A percentile compares a stretch with the other conserved stretches of the same genome.
Conservation (phyloP, 1,139 yeast genomes). For the Saccharomyces hybrid region DNA sequence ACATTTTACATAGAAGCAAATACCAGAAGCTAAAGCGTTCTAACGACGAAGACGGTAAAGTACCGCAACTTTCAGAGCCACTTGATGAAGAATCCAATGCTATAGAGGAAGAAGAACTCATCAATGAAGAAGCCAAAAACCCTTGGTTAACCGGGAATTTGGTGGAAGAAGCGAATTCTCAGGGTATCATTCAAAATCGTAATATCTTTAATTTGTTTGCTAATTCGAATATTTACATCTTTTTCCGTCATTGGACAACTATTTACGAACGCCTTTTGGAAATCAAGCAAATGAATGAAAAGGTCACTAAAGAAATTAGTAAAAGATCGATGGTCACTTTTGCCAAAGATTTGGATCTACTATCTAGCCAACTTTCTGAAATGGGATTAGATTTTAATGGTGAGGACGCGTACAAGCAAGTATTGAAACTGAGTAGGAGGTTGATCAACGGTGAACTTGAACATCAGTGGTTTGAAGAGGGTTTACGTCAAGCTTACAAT, state of each 20-base stretch:
- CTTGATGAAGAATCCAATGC: constrained; percentile 21
- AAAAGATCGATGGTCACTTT: constrained; percentile 65
- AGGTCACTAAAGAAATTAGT: constrained; percentile 64
- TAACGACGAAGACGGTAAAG: constrained; percentile 23
- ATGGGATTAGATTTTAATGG: constrained; percentile 65
- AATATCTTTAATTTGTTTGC: constrained; percentile 69
- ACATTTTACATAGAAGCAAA: constrained; percentile 62
- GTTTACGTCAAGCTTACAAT: constrained; percentile 89
- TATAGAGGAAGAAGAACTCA: constrained; percentile 30
- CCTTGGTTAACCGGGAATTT: constrained; percentile 55
- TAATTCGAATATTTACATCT: constrained; percentile 85
- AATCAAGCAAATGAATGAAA: constrained; percentile 58
- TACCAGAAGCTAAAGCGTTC: constrained; percentile 38
- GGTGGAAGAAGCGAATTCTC: constrained; percentile 39
- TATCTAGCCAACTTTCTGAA: constrained; percentile 76
- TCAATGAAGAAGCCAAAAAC: constrained; percentile 38
- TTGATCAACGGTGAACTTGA: constrained; percentile 88
- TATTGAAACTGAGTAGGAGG: constrained; percentile 61
- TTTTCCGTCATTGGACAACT: constrained; percentile 79
- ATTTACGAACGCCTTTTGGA: constrained; percentile 74
- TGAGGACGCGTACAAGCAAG: constrained; percentile 67
- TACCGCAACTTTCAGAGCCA: constrained; percentile 4
- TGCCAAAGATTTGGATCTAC: constrained; percentile 79
- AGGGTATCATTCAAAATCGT: constrained; percentile 30
- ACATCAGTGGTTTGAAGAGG: constrained; percentile 93